Percentiles rank a stretch among this genome's conserved stretches.
These are phyloP conservation scores for Guadua angustifolia DNA, from an alignment of 176 grass and related monocot genomes.

Conservation along the genomic window DNA sequence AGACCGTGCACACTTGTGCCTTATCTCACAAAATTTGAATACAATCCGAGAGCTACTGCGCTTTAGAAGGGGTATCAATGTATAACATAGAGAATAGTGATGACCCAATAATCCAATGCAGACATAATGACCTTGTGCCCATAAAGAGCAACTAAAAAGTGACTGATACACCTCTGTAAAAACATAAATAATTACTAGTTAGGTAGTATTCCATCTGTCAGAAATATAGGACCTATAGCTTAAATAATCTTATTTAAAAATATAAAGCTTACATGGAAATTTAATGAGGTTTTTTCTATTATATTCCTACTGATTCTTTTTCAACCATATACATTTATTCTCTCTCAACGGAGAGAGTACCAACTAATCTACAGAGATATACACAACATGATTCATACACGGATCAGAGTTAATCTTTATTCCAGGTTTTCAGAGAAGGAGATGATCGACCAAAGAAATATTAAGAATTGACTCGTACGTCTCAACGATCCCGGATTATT, in stretches of 20 bases:
- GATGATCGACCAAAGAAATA: neutral
- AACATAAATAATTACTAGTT: neutral
- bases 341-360: neutral
- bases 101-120: constrained; percentile 33
- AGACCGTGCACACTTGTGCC: too few species aligned
- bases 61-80: too few species aligned
- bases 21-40: too few species aligned
- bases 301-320: too few species aligned
- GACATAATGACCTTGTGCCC: neutral
- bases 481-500: constrained; percentile 13
- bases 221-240: too few species aligned
- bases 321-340: too few species aligned
- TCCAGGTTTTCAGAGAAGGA: constrained; percentile 5
- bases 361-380: constrained; percentile 1
- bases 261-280: too few species aligned
- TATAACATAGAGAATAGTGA: neutral
- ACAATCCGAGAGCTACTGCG: too few species aligned
- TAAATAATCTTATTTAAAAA: too few species aligned
- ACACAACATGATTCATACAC: neutral
- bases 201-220: too few species aligned
- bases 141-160: neutral
- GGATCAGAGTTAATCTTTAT: neutral
- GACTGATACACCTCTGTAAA: neutral
- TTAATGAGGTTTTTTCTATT: too few species aligned
- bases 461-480: neutral